Evolutionary conservation across 2,329 filamentous ascomycete species (phyloP).

Genomic region (Verticillium tricorpus): DNA sequence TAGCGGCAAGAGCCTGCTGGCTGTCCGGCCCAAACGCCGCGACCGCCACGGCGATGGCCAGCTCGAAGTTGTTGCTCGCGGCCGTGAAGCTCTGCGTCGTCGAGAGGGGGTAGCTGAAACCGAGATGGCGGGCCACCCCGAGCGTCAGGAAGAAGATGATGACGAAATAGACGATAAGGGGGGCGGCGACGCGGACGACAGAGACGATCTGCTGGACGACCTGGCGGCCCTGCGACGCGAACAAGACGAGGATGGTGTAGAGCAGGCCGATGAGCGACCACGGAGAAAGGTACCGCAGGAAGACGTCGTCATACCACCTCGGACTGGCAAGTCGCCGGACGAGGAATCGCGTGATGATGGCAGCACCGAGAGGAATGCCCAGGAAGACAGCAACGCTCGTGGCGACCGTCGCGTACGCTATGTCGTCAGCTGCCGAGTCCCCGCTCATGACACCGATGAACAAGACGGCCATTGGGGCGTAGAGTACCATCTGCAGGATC

Average conservation of each 20-base stretch:
- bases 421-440: slow-evolving; percentile 22
- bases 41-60: slow-evolving; percentile 75
- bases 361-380: slow-evolving; percentile 69
- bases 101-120: slow-evolving; percentile 63
- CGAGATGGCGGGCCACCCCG: slow-evolving; percentile 49
- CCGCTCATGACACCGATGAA: slow-evolving; percentile 62
- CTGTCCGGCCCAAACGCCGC: slow-evolving; percentile 68
- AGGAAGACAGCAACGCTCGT: slow-evolving; percentile 73
- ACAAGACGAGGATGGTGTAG: slow-evolving; percentile 75
- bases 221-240: slow-evolving; percentile 66
- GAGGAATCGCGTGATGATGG: slow-evolving; percentile 60
- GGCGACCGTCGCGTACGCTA: slow-evolving; percentile 59
- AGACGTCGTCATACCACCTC: slow-evolving; percentile 57
- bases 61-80: slow-evolving; percentile 79
- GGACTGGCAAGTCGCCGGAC: slow-evolving; percentile 49
- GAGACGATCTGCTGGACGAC: slow-evolving; percentile 73
- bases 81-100: slow-evolving; percentile 75
- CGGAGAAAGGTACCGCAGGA: slow-evolving; percentile 62
- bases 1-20: slow-evolving; percentile 69
- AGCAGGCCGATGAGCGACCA: slow-evolving; percentile 70
- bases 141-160: slow-evolving; percentile 65
- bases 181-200: slow-evolving; percentile 69
- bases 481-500: slow-evolving; percentile 61
- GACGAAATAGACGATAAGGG: slow-evolving; percentile 69
- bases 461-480: slow-evolving; percentile 56